Conservation (phyloP, 441 rosid species). For the Brassica balearica region DNA sequence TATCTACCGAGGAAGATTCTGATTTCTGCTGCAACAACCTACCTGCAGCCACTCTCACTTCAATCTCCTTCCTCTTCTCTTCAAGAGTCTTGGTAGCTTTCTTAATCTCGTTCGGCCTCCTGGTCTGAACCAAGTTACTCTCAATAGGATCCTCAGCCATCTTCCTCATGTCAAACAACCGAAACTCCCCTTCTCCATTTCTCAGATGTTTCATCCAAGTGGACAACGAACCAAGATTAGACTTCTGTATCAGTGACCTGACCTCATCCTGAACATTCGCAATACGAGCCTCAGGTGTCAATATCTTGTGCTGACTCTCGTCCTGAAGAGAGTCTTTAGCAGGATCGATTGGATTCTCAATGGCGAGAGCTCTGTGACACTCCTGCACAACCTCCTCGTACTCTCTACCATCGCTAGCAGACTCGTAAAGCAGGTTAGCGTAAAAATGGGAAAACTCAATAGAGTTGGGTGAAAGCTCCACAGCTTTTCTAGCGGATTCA, state of each 20-base stretch:
- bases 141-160: constrained; percentile 87
- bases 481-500: constrained; percentile 75
- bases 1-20: constrained; percentile 50
- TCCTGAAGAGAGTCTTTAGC: constrained; percentile 87
- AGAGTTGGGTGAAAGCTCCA: constrained; percentile 75
- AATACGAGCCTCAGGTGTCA: constrained; percentile 74
- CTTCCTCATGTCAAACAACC: constrained; percentile 74
- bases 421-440: constrained; percentile 81
- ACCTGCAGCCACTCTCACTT: constrained; percentile 96
- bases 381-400: constrained; percentile 81
- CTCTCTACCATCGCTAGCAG: constrained; percentile 73
- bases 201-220: constrained; percentile 66
- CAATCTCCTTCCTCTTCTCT: constrained; percentile 91
- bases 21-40: constrained; percentile 84
- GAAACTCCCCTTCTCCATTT: constrained; percentile 62
- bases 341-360: constrained; percentile 83
- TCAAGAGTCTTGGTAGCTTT: constrained; percentile 91
- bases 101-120: constrained; percentile 92
- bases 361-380: constrained; percentile 82
- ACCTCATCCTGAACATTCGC: constrained; percentile 80
- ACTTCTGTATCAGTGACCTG: constrained; percentile 72
- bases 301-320: constrained; percentile 82
- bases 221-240: constrained; percentile 70
- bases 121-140: constrained; percentile 66
- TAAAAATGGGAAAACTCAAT: constrained; percentile 85